Base-by-base conservation (phyloP, 2,329 filamentous ascomycete genomes). In the Xylariaceae sp. region DNA sequence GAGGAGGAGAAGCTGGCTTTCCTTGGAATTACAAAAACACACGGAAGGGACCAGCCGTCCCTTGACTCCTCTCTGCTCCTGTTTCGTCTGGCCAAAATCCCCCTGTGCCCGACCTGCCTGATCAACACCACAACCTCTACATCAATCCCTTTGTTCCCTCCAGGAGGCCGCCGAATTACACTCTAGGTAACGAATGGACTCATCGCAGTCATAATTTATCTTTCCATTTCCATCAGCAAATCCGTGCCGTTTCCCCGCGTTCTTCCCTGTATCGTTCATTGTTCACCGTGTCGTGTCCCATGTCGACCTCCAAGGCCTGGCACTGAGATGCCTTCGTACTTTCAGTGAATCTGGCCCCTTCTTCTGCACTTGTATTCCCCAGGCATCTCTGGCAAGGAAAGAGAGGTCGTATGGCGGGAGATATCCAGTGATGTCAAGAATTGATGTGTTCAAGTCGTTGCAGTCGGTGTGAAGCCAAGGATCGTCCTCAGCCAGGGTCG, bases 401-500 rank as follows among this genome's bases (percentile, higher is more conserved):
- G 37, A 5, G n/a, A 57, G n/a, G 26, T 10, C 32, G 19, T 10
- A 21, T 5, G 18, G 44, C 12, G 22, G 29, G 19, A 3, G 12
- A 47, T 36, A 26, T 49, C 40, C 43, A 57, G 40, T 47, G 51
- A 42, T 40, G 9, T 37, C 13, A 4, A 36, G 30, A 36, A 21
- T 30, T 39, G 21, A 46, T n/a, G 46, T 19, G 21, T 44, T 29
- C 43, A n/a, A 51, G 39, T 50, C 32, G 45, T 41, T 36, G 26
- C 26, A 26, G 8, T 49, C 29, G 36, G 15, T 39, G 39, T 47
- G 36, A 21, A 30, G 40, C 7, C 45, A 40, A 16, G 15, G n/a
- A 16, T n/a, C 7, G 29, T 21, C 19, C 21, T 13, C 15, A 19
- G 22, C 8, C 32, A 3, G 13, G 32, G 32, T 10, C 10, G 6